These are phyloP conservation scores for Aspergillus floridensis DNA, from an alignment of 2,329 filamentous ascomycete genomes.

Conservation along the genomic window DNA sequence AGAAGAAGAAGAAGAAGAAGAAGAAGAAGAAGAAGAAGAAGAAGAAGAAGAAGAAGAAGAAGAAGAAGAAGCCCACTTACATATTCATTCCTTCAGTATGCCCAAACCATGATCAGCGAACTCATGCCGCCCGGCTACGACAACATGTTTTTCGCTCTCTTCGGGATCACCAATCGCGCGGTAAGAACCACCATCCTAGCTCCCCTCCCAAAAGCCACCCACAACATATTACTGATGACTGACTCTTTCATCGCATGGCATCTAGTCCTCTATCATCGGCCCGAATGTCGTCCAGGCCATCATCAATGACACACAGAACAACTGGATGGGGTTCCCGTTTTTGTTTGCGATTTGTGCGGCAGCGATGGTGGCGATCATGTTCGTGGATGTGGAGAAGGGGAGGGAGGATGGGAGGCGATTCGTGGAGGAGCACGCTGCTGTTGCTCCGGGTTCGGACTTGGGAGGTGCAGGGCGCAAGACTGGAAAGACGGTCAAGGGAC, in stretches of 20 bases:
- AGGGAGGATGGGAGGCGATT: constrained; percentile 40
- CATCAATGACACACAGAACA: constrained; percentile 42
- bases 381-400: constrained; percentile 43
- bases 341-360: constrained; percentile 38
- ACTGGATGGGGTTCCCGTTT: constrained; percentile 47
- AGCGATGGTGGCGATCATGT: constrained; percentile 41
- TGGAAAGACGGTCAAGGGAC: neutral
- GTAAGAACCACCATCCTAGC: constrained; percentile 22
- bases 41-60: too few relatives aligned
- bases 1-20: too few relatives aligned
- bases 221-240: neutral
- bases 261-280: constrained; percentile 44
- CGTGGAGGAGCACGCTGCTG: constrained; percentile 36
- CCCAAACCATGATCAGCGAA: constrained; percentile 47
- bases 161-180: constrained; percentile 45
- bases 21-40: too few relatives aligned
- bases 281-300: constrained; percentile 47
- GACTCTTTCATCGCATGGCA: too few relatives aligned
- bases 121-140: constrained; percentile 44
- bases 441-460: constrained; percentile 25
- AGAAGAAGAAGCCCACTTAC: too few relatives aligned
- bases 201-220: neutral
- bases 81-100: constrained; percentile 25
- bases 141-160: constrained; percentile 47
- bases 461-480: neutral